Evolutionary conservation across 257 asterid genomes (phyloP).

Genomic region (Coffea canephora): DNA sequence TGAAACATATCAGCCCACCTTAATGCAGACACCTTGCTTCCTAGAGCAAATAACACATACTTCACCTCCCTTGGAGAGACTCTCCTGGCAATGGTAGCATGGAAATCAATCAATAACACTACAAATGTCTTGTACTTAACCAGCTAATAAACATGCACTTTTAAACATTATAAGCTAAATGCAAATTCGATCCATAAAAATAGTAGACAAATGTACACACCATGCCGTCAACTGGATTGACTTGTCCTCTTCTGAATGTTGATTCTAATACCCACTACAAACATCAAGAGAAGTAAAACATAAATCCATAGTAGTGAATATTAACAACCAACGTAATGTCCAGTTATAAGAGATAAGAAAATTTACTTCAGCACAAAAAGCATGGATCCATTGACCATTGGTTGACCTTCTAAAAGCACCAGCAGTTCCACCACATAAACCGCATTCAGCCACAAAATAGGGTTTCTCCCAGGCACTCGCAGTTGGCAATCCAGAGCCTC

Average conservation of each 20-base stretch:
- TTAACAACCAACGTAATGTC: constrained; percentile 9
- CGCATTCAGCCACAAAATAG: constrained; percentile 81
- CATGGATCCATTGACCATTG: constrained; percentile 95
- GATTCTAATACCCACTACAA: constrained; percentile 85
- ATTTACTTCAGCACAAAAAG: constrained; percentile 95
- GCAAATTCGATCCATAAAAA: not conserved
- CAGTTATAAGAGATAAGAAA: constrained; percentile 17
- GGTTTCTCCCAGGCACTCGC: constrained; percentile 70
- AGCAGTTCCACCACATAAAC: constrained; percentile 91
- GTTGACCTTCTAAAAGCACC: constrained; percentile 94
- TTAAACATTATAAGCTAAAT: not conserved
- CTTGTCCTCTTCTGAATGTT: constrained; percentile 83
- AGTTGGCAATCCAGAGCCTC: constrained; percentile 53
- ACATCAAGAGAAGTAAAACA: constrained; percentile 33
- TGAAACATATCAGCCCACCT: constrained; percentile 44
- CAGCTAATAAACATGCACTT: not conserved
- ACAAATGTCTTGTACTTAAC: not conserved
- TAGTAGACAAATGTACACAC: constrained; percentile 41
- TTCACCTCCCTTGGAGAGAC: constrained; percentile 59
- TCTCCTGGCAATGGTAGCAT: constrained; percentile 48
- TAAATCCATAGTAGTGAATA: constrained; percentile 22
- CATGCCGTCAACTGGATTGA: constrained; percentile 64
- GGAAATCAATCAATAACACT: not conserved
- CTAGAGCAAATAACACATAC: constrained; percentile 68
- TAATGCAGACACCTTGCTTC: constrained; percentile 88